A percentile compares a stretch with the other conserved stretches of the same genome.
Conservation (phyloP, 2,329 filamentous ascomycete genomes). For the Exophiala bonariae region DNA sequence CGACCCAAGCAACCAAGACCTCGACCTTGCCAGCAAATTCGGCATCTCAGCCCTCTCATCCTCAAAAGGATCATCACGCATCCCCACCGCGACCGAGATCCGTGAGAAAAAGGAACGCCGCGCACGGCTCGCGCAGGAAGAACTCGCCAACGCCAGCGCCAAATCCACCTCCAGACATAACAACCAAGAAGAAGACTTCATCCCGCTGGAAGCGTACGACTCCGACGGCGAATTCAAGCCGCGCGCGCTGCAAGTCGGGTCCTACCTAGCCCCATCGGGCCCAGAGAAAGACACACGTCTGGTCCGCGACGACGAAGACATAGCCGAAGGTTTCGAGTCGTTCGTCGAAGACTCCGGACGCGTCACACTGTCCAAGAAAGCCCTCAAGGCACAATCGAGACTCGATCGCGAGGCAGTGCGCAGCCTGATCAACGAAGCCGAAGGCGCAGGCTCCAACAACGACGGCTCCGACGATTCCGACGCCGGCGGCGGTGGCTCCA, state of each 20-base stretch:
- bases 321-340: constrained; percentile 90
- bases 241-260: constrained; percentile 33
- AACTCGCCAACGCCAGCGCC: constrained; percentile 36
- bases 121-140: constrained; percentile 73
- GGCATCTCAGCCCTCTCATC: constrained; percentile 40
- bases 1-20: constrained; percentile 41
- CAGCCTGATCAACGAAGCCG: constrained; percentile 76
- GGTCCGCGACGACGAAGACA: constrained; percentile 82
- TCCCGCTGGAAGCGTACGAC: constrained; percentile 37
- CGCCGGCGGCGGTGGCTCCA: constrained; percentile 40
- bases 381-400: constrained; percentile 34
- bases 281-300: constrained; percentile 71
- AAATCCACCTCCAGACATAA: neutral
- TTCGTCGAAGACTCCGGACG: constrained; percentile 78
- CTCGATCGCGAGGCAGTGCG: constrained; percentile 73
- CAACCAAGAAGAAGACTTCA: constrained; percentile 36
- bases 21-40: constrained; percentile 51
- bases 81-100: constrained; percentile 83
- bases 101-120: constrained; percentile 86
- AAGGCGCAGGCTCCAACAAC: constrained; percentile 59
- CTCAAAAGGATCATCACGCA: constrained; percentile 42
- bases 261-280: constrained; percentile 42
- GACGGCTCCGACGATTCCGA: constrained; percentile 66
- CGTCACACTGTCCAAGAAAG: constrained; percentile 74
- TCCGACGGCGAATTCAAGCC: constrained; percentile 28